Conservation (phyloP, 2,329 filamentous ascomycete species). For the Fusarium coicis region DNA sequence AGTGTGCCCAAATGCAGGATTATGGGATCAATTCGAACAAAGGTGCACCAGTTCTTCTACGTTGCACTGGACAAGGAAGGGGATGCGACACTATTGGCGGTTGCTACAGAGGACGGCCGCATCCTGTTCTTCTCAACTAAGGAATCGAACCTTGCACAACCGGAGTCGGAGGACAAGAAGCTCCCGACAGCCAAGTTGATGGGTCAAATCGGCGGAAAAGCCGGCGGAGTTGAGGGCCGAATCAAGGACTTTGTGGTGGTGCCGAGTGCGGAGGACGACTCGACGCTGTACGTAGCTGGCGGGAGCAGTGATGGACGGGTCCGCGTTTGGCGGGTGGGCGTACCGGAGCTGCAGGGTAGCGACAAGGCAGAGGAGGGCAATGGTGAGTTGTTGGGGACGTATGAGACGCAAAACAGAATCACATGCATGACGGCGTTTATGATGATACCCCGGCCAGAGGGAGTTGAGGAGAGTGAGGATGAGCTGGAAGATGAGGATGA, state of each 20-base stretch:
- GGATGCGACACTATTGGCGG: conserved; percentile 67
- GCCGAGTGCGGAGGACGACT: conserved; percentile 51
- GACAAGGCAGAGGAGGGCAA: conserved; percentile 44
- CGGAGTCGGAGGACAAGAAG: conserved; percentile 43
- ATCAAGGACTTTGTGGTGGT: conserved; percentile 90
- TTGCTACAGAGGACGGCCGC: conserved; percentile 91
- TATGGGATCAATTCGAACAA: conserved; percentile 74
- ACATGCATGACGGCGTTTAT: conserved; percentile 89
- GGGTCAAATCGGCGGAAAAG: conserved; percentile 81
- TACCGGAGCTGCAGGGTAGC: conserved; percentile 53
- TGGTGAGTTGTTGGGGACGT: conserved; percentile 72
- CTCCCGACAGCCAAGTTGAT: conserved; percentile 72
- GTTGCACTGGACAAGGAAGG: conserved; percentile 61
- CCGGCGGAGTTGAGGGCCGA: conserved; percentile 72
- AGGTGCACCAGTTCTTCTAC: conserved; percentile 86
- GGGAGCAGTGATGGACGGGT: conserved; percentile 88
- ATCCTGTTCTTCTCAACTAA: conserved; percentile 84
- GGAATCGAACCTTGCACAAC: conserved; percentile 55
- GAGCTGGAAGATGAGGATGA: conserved; percentile 59
- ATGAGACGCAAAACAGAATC: conserved; percentile 88
- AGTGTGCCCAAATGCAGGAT: conserved; percentile 82
- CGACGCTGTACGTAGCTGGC: conserved; percentile 69
- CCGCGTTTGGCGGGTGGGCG: conserved; percentile 76
- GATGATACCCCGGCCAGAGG: conserved; percentile 77
- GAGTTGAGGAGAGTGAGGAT: conserved; percentile 68